phyloP scores from a whole-genome alignment of 2,329 filamentous ascomycete species.

The Ophiostoma populinum region DNA sequence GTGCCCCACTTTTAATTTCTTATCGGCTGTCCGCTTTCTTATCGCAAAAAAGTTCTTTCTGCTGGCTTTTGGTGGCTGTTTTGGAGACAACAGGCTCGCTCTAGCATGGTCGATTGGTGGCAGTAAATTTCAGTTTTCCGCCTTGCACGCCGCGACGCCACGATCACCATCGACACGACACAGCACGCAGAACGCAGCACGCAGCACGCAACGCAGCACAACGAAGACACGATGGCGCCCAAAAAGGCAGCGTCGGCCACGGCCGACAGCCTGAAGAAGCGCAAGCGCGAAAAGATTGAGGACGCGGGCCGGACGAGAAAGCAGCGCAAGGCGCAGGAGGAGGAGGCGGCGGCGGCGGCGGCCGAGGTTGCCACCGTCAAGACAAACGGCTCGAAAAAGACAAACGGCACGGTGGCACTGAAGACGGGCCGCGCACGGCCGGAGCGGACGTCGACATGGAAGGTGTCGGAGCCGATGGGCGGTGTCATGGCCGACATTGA shows the following conservation, averaged over 20 bases:
- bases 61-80: not conserved
- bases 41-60: slow-evolving; percentile 11
- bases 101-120: too few species aligned
- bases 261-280: slow-evolving; percentile 16
- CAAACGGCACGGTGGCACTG: not conserved
- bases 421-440: not conserved
- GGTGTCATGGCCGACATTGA: slow-evolving; percentile 49
- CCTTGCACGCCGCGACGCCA: not conserved
- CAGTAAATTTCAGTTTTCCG: slow-evolving; percentile 1
- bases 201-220: too few species aligned
- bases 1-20: slow-evolving; percentile 5
- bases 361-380: not conserved
- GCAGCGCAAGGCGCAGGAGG: slow-evolving; percentile 8
- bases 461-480: slow-evolving; percentile 45
- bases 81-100: not conserved
- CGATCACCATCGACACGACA: not conserved
- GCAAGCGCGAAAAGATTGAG: slow-evolving; percentile 18
- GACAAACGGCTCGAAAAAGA: not conserved
- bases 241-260: slow-evolving; percentile 14
- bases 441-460: slow-evolving; percentile 27
- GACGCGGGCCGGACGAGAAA: slow-evolving; percentile 10
- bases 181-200: too few species aligned
- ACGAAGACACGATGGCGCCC: too few species aligned
- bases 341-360: not conserved
- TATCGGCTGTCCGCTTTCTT: slow-evolving; percentile 10